Evolutionary conservation across 2,329 filamentous ascomycete species (phyloP), one percentile per base, ranked within the genome.

Genomic region (Cercospora sp.): DNA sequence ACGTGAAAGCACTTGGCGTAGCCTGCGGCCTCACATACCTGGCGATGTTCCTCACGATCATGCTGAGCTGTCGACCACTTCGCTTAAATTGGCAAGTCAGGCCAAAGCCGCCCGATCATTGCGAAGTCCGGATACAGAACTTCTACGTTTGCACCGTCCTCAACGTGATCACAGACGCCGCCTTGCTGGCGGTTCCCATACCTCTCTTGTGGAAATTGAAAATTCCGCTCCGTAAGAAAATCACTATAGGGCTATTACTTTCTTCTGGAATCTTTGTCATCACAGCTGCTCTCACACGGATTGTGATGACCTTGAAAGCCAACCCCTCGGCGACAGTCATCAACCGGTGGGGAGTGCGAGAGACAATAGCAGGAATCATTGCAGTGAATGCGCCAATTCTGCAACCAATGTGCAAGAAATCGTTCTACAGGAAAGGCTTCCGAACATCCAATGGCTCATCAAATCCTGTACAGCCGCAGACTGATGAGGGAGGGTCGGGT

Each of bases 271-370:
- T 79, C 6, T 80, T 80, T 65, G 75, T 80, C 70, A 80, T 80
- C 65, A 69, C 71, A 3, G 77, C 79, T 1, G 79, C 79, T 21
- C 74, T 80, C 55, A 72, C 79, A 13, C 75, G 78, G 8, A 74
- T 75, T 32, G 72, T 74, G n/a, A 73, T 78, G 63, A 78, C 78
- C 0, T 69, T 80, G 2, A 71, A 72, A 28, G 67, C 71, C 7
- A 69, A 69, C 13, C 78, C 77, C 0, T 76, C 73, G 1, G 77
- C 76, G 1, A 69, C 77, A 13, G 78, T 75, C 63, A 79, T 80
- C 61, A 80, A 81, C 58, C 69, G 74, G n/a, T 80, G 79, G 79
- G 79, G 79, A 16, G 73, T 79, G 1, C 73, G 79, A 57, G 79
- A 81, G 64, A 79, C 77, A 1, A 71, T 78, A 32, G 76, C 79